Base-by-base conservation (phyloP, 192 early-diverging fungal species). In the Mortierella antarctica region DNA sequence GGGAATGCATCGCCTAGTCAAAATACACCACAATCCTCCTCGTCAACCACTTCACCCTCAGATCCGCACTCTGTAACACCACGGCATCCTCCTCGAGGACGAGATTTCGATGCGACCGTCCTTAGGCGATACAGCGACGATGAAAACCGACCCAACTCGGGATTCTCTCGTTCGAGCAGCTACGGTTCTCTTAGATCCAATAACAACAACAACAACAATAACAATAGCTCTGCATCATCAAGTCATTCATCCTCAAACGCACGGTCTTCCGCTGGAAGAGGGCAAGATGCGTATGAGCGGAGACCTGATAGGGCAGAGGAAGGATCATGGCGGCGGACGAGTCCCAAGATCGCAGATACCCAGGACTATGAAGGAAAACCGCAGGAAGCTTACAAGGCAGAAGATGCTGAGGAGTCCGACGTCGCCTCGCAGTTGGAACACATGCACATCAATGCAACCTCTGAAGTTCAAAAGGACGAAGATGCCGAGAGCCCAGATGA, bases 91-190 rank as follows among this genome's bases (percentile, higher is more conserved):
- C 79, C 79, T 0, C 72, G 79, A 40, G 78, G 78, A 58, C 78
- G 83, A 4, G 78, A 85, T 23, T 82, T 85, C 54, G 83, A 85
- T 70, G 78, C 83, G 21, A 85, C 78, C 9, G 62, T 73, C 15
- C 65, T 82, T 46, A 62, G 83, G 40, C 65, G 73, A 14, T 85
- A 85, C 41, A 80, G 70, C 44, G 77, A 72, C 42, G 77, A 80
- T 46, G 77, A 80, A 31, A 68, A 52, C 48, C 40, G 59, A 46
- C 70, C 70, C n/a, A 59, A 53, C 9, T 66, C 77, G 42, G 44
- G 23, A 51, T 72, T 80, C 51, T 64, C 77, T 10, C 57, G 77
- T 10, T 80, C 69, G 21, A 65, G 57, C 41, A 72, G 70, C 44
- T 80, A 80, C 55, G 67, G 47, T 7, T 62, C 51, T 0, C 41